Base-by-base conservation (phyloP, 768 basidiomycete species). In the Lepiota brunneoincarnata region DNA sequence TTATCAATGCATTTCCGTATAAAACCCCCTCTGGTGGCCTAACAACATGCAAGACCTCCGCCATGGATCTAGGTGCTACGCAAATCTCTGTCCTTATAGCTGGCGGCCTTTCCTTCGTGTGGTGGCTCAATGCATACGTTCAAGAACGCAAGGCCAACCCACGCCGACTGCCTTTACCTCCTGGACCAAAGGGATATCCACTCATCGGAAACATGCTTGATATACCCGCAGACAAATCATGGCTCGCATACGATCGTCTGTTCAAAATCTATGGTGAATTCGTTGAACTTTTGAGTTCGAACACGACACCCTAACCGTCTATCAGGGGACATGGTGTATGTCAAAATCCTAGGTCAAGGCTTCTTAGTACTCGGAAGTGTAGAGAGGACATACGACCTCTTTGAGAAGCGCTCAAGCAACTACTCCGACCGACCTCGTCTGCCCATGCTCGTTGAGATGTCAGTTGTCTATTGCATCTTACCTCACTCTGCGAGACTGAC, bases 121-220 rank as follows among this genome's bases (percentile, higher is more conserved):
- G 21, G 12, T 51, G 50, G 50, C 24, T 51, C 2, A 31, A 39
- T 7, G 31, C 2, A 5, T 34, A 39, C 18, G 14, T 40, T 3
- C 38, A 18, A 1, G 39, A 51, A 6, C 39, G 39, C 14, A 18
- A 2, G 21, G 28, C 7, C 2, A 51, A 51, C 18, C 50, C 50
- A 5, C 24, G 15, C 17, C 50, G 48, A n/a, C 57, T 49, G 7
- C 63, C 59, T 15, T 54, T 59, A 6, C 67, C 67, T 18, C 68
- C 68, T 44, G 68, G 68, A 17, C 68, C 68, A 5, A 57, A 51
- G 37, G 59, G 59, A 6, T 51, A 50, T 6, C 63, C 64, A 2
- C 14, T 69, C 12, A 49, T 69, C 10, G 65, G 67, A 10, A 67
- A 63, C 43, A 35, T 59, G 2, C 57, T 68, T 21, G 64, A 65